These are phyloP conservation scores for Magnusiomyces ingens DNA, from an alignment of 1,139 yeast species.

Conservation along the genomic window DNA sequence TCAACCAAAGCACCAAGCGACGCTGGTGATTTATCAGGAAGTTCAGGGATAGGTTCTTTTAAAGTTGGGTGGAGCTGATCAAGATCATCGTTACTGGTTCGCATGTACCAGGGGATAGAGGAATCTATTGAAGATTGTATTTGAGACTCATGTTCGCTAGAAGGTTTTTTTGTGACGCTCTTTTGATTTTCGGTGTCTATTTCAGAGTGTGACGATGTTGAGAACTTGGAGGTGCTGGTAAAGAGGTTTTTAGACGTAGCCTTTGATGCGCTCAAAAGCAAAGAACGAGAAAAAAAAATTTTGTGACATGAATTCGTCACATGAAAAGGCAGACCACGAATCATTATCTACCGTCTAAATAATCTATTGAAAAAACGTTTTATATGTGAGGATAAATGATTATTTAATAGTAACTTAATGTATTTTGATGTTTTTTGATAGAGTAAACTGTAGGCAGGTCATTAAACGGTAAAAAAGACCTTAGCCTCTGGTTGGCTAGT, in stretches of 20 bases:
- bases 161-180: neutral
- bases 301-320: neutral
- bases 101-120: constrained; percentile 27
- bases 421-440: no score
- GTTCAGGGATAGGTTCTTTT: constrained; percentile 25
- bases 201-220: no score
- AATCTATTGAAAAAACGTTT: no score
- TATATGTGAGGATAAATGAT: no score
- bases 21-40: constrained; percentile 54
- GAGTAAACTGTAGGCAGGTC: no score
- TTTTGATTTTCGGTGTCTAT: no score
- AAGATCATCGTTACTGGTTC: constrained; percentile 19
- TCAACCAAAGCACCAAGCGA: constrained; percentile 42
- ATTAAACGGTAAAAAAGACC: no score
- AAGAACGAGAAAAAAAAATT: neutral
- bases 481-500: no score
- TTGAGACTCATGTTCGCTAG: neutral
- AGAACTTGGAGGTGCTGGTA: no score
- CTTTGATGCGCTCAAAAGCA: neutral
- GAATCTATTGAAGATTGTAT: neutral
- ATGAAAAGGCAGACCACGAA: neutral
- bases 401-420: no score
- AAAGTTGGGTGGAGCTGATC: constrained; percentile 18
- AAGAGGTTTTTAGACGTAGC: neutral
- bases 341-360: neutral